These are phyloP conservation scores for Cladophialophora exuberans DNA, from an alignment of 2,329 filamentous ascomycete genomes.

Conservation along the genomic window DNA sequence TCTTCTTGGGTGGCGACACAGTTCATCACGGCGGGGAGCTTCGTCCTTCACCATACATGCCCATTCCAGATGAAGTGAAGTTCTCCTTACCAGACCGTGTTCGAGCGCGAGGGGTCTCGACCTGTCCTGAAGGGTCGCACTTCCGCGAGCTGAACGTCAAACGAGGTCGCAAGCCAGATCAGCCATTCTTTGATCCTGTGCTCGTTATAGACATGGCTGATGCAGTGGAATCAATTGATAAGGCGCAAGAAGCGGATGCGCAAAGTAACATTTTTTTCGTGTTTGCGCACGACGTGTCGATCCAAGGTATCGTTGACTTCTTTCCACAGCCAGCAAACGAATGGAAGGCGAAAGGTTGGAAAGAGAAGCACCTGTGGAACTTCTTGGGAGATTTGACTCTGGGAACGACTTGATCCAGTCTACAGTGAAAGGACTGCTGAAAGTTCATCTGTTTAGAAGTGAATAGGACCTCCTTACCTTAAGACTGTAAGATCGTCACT, in stretches of 20 bases:
- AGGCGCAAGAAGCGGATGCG: conserved; percentile 29
- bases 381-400: conserved; percentile 28
- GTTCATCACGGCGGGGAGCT: conserved; percentile 43
- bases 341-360: conserved; percentile 38
- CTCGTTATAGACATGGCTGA: conserved; percentile 18
- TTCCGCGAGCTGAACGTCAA: too few species aligned
- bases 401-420: too few species aligned
- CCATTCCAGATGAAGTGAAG: too few species aligned
- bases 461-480: too few species aligned
- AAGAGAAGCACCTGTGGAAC: conserved; percentile 20
- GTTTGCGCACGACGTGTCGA: conserved; percentile 35
- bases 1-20: conserved; percentile 55
- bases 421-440: too few species aligned
- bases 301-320: conserved; percentile 33
- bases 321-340: conserved; percentile 19
- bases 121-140: too few species aligned
- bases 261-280: conserved; percentile 35
- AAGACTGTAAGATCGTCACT: too few species aligned
- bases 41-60: conserved; percentile 3
- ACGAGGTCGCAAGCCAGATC: not conserved
- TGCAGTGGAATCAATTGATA: conserved; percentile 20
- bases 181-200: conserved; percentile 39
- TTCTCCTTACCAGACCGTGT: too few species aligned
- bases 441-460: too few species aligned
- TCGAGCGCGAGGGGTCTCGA: too few species aligned